Conservation (phyloP, 139 green algal species). For the Cymbomonas tetramitiformis region DNA sequence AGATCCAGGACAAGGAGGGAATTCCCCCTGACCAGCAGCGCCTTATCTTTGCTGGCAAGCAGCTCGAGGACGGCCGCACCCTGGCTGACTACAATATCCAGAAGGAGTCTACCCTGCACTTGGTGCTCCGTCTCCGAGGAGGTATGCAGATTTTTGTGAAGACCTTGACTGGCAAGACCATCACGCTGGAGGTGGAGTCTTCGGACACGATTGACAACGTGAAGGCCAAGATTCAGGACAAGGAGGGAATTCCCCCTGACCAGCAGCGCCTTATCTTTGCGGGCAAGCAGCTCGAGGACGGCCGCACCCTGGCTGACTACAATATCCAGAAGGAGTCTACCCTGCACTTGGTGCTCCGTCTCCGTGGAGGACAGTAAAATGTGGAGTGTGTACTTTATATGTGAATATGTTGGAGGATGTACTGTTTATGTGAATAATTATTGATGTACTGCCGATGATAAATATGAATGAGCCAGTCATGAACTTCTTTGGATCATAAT, state of each 20-base stretch:
- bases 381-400: too few species aligned
- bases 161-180: conserved; percentile 32
- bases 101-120: conserved; percentile 41
- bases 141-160: conserved; percentile 42
- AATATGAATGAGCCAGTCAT: too few species aligned
- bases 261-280: conserved; percentile 42
- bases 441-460: too few species aligned
- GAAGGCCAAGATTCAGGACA: conserved; percentile 39
- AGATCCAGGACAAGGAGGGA: conserved; percentile 40
- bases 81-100: conserved; percentile 44
- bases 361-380: conserved; percentile 36
- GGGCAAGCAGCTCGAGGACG: conserved; percentile 42
- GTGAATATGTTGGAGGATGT: too few species aligned
- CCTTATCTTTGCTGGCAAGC: conserved; percentile 42
- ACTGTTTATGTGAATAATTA: too few species aligned
- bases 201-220: conserved; percentile 40
- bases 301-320: conserved; percentile 36
- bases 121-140: conserved; percentile 37
- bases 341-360: conserved; percentile 37
- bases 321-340: conserved; percentile 46
- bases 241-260: conserved; percentile 38
- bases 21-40: conserved; percentile 39
- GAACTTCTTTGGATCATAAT: too few species aligned
- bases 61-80: conserved; percentile 37
- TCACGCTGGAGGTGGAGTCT: conserved; percentile 39